phyloP scores from a whole-genome alignment of 2,329 filamentous ascomycete genomes.

The Mariannaea sp. region DNA sequence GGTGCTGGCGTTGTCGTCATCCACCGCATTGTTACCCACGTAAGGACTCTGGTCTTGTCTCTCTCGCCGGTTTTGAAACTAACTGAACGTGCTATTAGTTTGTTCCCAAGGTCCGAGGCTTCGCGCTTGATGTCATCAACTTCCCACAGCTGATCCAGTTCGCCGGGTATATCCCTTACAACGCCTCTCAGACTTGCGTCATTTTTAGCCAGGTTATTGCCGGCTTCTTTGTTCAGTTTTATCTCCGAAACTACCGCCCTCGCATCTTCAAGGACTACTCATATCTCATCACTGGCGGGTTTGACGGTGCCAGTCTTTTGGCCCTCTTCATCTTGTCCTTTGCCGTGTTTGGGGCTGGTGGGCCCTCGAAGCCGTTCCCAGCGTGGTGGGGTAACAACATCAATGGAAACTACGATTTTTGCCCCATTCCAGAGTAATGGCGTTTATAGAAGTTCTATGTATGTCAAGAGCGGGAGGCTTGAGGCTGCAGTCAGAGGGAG shows the following conservation, averaged over 20 bases:
- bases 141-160: slow-evolving; percentile 60
- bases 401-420: slow-evolving; percentile 54
- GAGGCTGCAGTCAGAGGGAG: too few species aligned
- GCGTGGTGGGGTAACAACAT: slow-evolving; percentile 60
- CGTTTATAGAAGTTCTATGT: too few species aligned
- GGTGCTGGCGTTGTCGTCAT: slow-evolving; percentile 50
- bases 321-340: slow-evolving; percentile 60
- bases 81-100: slow-evolving; percentile 42
- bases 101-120: slow-evolving; percentile 50
- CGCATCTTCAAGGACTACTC: slow-evolving; percentile 58
- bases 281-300: slow-evolving; percentile 58
- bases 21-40: slow-evolving; percentile 50
- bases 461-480: too few species aligned
- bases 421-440: slow-evolving; percentile 46
- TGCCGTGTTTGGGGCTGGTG: slow-evolving; percentile 59
- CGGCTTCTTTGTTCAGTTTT: slow-evolving; percentile 57
- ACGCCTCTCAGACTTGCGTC: slow-evolving; percentile 60
- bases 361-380: slow-evolving; percentile 50
- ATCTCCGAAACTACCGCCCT: slow-evolving; percentile 57
- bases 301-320: slow-evolving; percentile 55
- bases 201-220: slow-evolving; percentile 51
- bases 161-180: slow-evolving; percentile 60
- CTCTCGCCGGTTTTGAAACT: background rate
- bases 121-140: slow-evolving; percentile 53
- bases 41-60: slow-evolving; percentile 29